Percentiles rank a stretch among this genome's conserved stretches.
phyloP scores from a whole-genome alignment of 352 stramenopile genomes.

The Nothophytophthora sp. region DNA sequence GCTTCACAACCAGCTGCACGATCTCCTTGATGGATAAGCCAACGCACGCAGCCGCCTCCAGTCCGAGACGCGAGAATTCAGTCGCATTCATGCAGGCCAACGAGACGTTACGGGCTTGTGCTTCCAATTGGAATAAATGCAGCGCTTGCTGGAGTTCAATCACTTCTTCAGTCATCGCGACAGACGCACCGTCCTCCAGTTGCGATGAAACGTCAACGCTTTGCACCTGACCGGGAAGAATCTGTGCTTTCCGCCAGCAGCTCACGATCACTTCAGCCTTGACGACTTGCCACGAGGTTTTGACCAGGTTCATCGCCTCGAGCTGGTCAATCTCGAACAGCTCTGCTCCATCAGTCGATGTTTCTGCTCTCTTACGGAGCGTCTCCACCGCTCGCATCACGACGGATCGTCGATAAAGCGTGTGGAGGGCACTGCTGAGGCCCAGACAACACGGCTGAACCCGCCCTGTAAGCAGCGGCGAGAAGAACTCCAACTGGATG shows the following conservation, averaged over 20 bases:
- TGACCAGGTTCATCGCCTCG: constrained; percentile 12
- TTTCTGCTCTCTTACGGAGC: not conserved
- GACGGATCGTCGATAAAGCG: constrained; percentile 8
- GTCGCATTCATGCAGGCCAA: constrained; percentile 2
- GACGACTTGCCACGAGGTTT: constrained; percentile 12
- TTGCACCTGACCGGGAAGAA: constrained; percentile 3
- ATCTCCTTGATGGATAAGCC: constrained; percentile 12
- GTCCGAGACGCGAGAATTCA: not conserved
- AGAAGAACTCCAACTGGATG: constrained; percentile 17
- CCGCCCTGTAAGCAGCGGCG: not conserved
- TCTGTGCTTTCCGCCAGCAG: constrained; percentile 15
- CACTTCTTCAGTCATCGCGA: constrained; percentile 1
- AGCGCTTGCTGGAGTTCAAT: constrained; percentile 2
- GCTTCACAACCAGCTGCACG: constrained; percentile 7
- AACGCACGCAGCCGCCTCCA: not conserved
- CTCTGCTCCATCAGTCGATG: not conserved
- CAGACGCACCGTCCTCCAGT: not conserved
- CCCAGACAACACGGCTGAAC: constrained; percentile 13
- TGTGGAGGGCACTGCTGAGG: constrained; percentile 17
- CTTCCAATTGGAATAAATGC: constrained; percentile 3
- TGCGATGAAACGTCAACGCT: not conserved
- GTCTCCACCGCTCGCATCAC: constrained; percentile 10
- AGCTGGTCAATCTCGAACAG: constrained; percentile 7
- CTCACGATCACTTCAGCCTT: constrained; percentile 3
- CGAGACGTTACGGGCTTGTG: not conserved